Conservation (phyloP, 2,329 filamentous ascomycete species). For the Pestalotiopsis sp. region DNA sequence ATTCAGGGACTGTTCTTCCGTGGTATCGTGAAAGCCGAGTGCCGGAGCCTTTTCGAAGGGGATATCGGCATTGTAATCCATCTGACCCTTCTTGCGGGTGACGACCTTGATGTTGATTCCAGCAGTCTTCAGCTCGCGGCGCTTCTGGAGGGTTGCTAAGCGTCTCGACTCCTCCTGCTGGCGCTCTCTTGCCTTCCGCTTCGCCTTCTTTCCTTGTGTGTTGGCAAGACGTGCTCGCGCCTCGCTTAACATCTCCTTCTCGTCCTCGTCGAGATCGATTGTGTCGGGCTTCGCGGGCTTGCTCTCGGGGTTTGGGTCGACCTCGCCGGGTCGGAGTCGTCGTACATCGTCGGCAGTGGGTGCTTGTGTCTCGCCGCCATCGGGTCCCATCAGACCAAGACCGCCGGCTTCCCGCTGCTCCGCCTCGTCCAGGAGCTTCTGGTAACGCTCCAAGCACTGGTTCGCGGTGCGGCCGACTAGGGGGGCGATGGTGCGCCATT, state of each 20-base stretch:
- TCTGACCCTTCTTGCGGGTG: slow-evolving; percentile 90
- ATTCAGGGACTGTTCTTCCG: slow-evolving; percentile 78
- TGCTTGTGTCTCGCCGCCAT: slow-evolving; percentile 83
- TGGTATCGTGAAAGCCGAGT: slow-evolving; percentile 90
- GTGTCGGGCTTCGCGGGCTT: slow-evolving; percentile 96
- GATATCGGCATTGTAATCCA: slow-evolving; percentile 99
- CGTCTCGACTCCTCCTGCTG: slow-evolving; percentile 94
- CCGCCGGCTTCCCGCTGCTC: slow-evolving; percentile 84
- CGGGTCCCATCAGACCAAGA: slow-evolving; percentile 80
- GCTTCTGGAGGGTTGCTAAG: slow-evolving; percentile 89
- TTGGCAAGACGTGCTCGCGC: slow-evolving; percentile 95
- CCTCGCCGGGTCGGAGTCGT: slow-evolving; percentile 84
- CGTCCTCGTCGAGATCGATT: slow-evolving; percentile 97
- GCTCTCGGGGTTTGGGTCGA: slow-evolving; percentile 96
- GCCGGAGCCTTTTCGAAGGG: slow-evolving; percentile 94
- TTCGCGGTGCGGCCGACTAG: slow-evolving; percentile 96
- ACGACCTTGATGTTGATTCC: slow-evolving; percentile 98
- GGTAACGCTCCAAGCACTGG: slow-evolving; percentile 95
- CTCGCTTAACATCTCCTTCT: slow-evolving; percentile 99
- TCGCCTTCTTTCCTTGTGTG: slow-evolving; percentile 98
- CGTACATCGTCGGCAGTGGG: slow-evolving; percentile 93
- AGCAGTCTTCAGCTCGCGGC: slow-evolving; percentile 93
- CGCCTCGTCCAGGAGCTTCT: slow-evolving; percentile 93
- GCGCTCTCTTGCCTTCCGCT: slow-evolving; percentile 92
- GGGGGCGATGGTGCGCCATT: slow-evolving; percentile 98